Percentiles rank a stretch among this genome's conserved stretches.
These are phyloP conservation scores for Yarrowia sp. DNA, from an alignment of 805 yeast genomes.

Conservation along the genomic window DNA sequence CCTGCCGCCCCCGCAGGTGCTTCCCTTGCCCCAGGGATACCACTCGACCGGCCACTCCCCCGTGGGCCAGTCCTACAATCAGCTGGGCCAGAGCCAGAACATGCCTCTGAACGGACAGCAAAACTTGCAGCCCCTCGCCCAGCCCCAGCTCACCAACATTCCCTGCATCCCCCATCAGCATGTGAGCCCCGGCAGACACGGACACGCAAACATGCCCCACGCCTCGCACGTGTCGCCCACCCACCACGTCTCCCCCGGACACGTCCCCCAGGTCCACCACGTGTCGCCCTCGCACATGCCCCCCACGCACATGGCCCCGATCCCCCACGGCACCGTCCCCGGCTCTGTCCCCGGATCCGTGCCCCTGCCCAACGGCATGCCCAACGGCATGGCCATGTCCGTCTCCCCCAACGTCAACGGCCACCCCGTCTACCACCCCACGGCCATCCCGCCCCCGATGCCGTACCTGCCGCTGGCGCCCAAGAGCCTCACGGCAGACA, in stretches of 20 bases:
- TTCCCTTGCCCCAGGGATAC: background rate
- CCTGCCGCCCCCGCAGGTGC: constrained; percentile 4
- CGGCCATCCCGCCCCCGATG: constrained; percentile 27
- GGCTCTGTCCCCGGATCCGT: constrained; percentile 8
- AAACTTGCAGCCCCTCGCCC: too few relatives aligned
- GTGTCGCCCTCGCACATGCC: background rate
- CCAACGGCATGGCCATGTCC: constrained; percentile 6
- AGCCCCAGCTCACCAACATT: constrained; percentile 2
- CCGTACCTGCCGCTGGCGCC: constrained; percentile 29
- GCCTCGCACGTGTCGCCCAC: background rate
- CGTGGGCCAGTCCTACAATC: constrained; percentile 4
- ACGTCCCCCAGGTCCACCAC: background rate
- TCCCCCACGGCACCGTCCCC: background rate
- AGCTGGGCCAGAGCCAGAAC: background rate
- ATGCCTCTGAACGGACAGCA: too few relatives aligned
- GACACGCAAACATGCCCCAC: too few relatives aligned
- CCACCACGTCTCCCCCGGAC: background rate
- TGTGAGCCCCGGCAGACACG: background rate
- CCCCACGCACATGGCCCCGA: background rate
- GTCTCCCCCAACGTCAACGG: constrained; percentile 4
- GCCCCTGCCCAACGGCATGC: constrained; percentile 1
- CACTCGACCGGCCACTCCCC: constrained; percentile 16
- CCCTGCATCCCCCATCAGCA: constrained; percentile 16
- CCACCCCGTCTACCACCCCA: background rate
- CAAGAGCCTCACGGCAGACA: constrained; percentile 34